A percentile compares a stretch with the other conserved stretches of the same genome.
Evolutionary conservation across 306 rosid genomes (phyloP).

Genomic region (Cucurbita argyrosperma): DNA sequence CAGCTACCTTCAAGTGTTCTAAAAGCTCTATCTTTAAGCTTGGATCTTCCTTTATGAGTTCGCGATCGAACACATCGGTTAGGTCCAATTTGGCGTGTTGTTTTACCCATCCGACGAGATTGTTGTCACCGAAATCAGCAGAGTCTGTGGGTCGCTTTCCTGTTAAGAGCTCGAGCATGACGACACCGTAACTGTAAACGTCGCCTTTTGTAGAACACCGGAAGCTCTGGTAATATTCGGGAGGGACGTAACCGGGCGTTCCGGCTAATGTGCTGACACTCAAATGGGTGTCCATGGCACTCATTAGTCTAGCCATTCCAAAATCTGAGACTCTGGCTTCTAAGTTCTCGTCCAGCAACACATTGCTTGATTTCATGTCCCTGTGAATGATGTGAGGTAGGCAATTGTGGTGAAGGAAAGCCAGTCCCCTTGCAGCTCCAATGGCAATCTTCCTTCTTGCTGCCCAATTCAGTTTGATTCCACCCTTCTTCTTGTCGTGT

Average conservation of each 20-base stretch:
- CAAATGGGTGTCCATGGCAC: conserved; percentile 92
- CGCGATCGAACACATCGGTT: conserved; percentile 68
- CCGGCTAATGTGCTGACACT: conserved; percentile 96
- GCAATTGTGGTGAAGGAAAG: conserved; percentile 86
- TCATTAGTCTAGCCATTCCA: conserved; percentile 96
- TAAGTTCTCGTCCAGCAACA: conserved; percentile 64
- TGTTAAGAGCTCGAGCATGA: conserved; percentile 72
- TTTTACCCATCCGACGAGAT: conserved; percentile 97
- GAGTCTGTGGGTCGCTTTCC: conserved; percentile 88
- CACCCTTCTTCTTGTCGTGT: conserved; percentile 54
- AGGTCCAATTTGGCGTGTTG: conserved; percentile 71
- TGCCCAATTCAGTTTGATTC: conserved; percentile 71
- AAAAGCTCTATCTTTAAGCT: conserved; percentile 67
- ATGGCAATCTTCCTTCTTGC: conserved; percentile 74
- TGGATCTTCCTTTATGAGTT: conserved; percentile 77
- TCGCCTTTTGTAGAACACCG: conserved; percentile 86
- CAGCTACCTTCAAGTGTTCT: conserved; percentile 71
- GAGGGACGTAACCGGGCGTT: conserved; percentile 95
- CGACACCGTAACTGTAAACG: conserved; percentile 90
- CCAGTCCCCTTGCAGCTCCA: conserved; percentile 89
- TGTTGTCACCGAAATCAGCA: conserved; percentile 84
- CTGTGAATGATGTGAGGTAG: conserved; percentile 89
- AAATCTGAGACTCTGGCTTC: conserved; percentile 97
- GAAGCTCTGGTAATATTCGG: conserved; percentile 93
- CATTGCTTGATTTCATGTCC: conserved; percentile 98